Evolutionary conservation across 2,329 filamentous ascomycete species (phyloP), one percentile per base, ranked within the genome.

Genomic region (Calonectria henricotiae): DNA sequence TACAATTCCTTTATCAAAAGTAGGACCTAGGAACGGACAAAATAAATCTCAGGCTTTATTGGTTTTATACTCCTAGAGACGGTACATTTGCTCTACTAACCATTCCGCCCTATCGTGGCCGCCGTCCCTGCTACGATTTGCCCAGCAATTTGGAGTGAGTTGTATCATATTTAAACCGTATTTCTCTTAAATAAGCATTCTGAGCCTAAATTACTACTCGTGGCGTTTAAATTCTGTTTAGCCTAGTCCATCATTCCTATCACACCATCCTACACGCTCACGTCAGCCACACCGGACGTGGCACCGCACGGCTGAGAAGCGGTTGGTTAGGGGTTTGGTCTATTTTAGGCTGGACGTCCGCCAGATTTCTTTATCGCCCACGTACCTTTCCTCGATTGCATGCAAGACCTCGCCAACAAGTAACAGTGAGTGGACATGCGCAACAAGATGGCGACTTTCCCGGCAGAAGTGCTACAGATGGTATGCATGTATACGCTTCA

Each of bases 211-310:
- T 37, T 9, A 15, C 15, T 37, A 25, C 32, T 55, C 9, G 51
- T 55, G 41, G 41, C 41, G 41, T 15, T 43, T 20, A 43, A 43
- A 23, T 13, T n/a, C 3, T 35, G 15, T 55, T 35, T 55, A 55
- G 30, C 51, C 30, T 55, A 15, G 27, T 12, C 11, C 5, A 17
- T 20, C n/a, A 35, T 37, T 8, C 32, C 32, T 37, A 20, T 35
- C 51, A 55, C 51, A n/a, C 30, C n/a, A 35, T 20, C 20, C 12
- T 23, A 35, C 23, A 55, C 51, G 30, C 51, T 55, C 51, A 55
- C 51, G 51, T 55, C 51, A 55, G 51, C 27, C 51, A 9, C 13
- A n/a, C 32, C 32, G 12, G 32, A 37, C 51, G 51, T 55, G 51
- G 51, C 51, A 37, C n/a, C 51, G 51, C 30, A 32, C 51, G 32